Base-by-base conservation (phyloP, 2,329 filamentous ascomycete species). In the Fusarium austroafricanum region DNA sequence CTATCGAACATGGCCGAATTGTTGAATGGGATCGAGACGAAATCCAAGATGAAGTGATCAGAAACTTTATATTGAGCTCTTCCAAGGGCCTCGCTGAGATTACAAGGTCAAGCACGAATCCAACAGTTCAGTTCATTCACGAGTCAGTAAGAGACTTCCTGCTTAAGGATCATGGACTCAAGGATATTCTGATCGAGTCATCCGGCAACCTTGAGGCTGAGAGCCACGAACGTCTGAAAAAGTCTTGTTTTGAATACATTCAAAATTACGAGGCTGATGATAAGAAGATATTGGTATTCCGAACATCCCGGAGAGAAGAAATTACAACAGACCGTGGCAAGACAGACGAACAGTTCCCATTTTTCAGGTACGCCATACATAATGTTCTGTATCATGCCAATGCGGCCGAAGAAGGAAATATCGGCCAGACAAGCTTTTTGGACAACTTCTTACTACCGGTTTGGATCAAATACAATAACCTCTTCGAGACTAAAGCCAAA, bases 131-230 rank as follows among this genome's bases (percentile, higher is more conserved):
- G 55, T 84, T 47, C 63, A 85, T 86, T 11, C 84, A 87, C 39
- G 82, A 86, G 63, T 83, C 83, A 0, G 83, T 86, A 0, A 71
- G 79, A 5, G 83, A 85, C 8, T 86, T 83, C 26, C 71, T 86
- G 0, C 42, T 83, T 2, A 77, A 76, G 11, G 76, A 78, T 2
- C 47, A 68, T 1, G 79, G 81, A 0, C 55, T 80, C 0, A 31
- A 20, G 0, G 20, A 47, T 2, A 15, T 75, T 2, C 56, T 64
- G 61, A 49, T 52, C 0, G 45, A 55, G 0, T 18, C 33, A 1
- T 9, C 7, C 1, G 37, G 10, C 1, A 10, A 43, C 15, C 23
- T 55, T 0, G 1, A 20, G 15, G 55, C 53, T 3, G 14, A 26
- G n/a, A 45, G 45, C 2, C 69, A 73, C 7, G 53, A 64, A 0